These are phyloP conservation scores for Fusarium beomiforme DNA, from an alignment of 2,329 filamentous ascomycete species.

Conservation along the genomic window DNA sequence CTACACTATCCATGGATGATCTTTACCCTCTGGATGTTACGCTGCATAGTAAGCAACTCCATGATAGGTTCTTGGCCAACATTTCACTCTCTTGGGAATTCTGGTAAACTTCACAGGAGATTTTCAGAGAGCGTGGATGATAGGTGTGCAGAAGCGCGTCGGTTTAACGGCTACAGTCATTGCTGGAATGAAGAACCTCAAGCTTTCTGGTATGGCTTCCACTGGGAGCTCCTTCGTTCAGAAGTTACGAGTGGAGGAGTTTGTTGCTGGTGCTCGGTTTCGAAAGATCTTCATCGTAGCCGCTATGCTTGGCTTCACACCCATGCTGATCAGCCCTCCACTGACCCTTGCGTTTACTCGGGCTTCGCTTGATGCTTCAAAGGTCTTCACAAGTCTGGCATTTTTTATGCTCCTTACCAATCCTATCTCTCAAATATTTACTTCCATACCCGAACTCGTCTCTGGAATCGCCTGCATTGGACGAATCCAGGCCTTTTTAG, in stretches of 20 bases:
- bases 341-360: conserved; percentile 47
- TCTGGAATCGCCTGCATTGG: conserved; percentile 4
- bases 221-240: conserved; percentile 45
- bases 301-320: conserved; percentile 46
- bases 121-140: conserved; percentile 50
- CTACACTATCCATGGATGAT: conserved; percentile 45
- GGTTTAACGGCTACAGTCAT: conserved; percentile 45
- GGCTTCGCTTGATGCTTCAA: conserved; percentile 37
- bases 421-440: conserved; percentile 6
- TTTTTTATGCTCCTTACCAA: neutral
- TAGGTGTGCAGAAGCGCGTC: conserved; percentile 47
- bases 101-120: conserved; percentile 25
- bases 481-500: neutral
- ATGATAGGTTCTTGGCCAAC: conserved; percentile 37
- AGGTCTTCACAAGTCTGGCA: conserved; percentile 44
- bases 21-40: conserved; percentile 49
- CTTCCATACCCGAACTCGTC: neutral
- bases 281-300: conserved; percentile 39
- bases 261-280: conserved; percentile 41
- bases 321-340: conserved; percentile 48
- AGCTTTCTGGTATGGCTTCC: conserved; percentile 44
- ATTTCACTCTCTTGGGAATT: conserved; percentile 21
- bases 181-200: conserved; percentile 46
- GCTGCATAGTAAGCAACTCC: conserved; percentile 16
- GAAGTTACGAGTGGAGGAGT: conserved; percentile 42